Evolutionary conservation across 2,329 filamentous ascomycete genomes (phyloP).

Genomic region (Aschersonia sp.): DNA sequence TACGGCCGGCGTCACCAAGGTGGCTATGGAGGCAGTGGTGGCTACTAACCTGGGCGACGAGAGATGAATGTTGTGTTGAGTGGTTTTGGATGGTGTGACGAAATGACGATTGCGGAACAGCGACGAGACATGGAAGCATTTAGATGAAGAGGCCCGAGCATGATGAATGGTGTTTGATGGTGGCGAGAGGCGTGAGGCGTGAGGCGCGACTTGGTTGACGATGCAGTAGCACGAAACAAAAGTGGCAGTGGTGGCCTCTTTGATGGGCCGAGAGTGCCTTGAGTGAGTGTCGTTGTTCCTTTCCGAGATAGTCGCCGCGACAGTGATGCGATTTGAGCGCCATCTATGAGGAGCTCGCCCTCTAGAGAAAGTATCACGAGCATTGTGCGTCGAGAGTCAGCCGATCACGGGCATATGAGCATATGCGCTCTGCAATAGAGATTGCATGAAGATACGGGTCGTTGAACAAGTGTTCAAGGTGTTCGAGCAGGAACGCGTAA

Average conservation of each 20-base stretch:
- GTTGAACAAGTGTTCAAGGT: too few species aligned
- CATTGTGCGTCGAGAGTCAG: too few species aligned
- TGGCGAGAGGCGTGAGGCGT: background rate
- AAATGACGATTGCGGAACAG: background rate
- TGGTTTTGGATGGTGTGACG: background rate
- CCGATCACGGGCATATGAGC: too few species aligned
- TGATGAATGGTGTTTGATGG: background rate
- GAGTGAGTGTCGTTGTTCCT: background rate
- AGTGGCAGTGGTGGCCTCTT: background rate
- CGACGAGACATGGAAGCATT: background rate
- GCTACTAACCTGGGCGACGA: background rate
- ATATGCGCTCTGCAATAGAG: too few species aligned
- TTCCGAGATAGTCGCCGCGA: background rate
- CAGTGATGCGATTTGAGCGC: too few species aligned
- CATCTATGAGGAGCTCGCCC: too few species aligned
- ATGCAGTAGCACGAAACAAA: background rate
- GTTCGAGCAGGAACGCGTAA: too few species aligned
- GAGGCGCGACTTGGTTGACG: too few species aligned
- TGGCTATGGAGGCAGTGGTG: conserved; percentile 9
- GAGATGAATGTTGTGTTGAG: too few species aligned
- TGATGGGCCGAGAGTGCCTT: background rate
- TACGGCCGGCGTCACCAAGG: conserved; percentile 5
- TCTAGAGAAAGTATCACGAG: too few species aligned
- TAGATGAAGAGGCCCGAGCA: background rate
- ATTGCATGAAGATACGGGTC: too few species aligned